Conservation (phyloP, 2,329 filamentous ascomycete species). For the Trichoderma sp. region DNA sequence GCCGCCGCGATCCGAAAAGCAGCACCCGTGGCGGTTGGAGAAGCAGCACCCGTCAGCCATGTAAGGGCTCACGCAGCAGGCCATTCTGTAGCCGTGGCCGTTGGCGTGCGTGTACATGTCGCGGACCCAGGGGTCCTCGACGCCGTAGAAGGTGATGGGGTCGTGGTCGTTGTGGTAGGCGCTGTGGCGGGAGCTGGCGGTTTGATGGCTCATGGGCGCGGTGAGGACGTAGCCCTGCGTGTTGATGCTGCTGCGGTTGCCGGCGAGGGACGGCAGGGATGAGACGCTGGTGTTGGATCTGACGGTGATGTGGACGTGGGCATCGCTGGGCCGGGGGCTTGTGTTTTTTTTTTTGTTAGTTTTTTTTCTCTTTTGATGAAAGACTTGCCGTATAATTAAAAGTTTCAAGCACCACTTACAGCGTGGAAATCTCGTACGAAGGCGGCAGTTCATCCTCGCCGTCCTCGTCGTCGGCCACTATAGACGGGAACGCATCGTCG, state of each 20-base stretch:
- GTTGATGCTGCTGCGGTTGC: slow-evolving; percentile 8
- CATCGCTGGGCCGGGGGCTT: slow-evolving; percentile 21
- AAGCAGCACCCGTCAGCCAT: slow-evolving; percentile 29
- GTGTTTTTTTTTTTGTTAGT: no score
- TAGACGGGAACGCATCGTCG: not conserved
- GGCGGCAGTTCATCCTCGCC: slow-evolving; percentile 21
- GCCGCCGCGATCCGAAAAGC: slow-evolving; percentile 26
- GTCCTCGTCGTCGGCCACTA: not conserved
- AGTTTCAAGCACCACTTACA: not conserved
- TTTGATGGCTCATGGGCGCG: slow-evolving; percentile 14
- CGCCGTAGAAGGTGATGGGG: no score
- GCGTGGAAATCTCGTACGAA: slow-evolving; percentile 20
- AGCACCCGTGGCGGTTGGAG: slow-evolving; percentile 27
- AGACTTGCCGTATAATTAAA: not conserved
- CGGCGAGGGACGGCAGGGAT: not conserved
- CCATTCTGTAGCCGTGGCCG: no score
- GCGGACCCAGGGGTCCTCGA: no score
- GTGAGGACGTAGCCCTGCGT: slow-evolving; percentile 22
- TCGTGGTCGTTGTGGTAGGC: no score
- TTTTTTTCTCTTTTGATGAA: no score
- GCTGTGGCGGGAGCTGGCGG: not conserved
- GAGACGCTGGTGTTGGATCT: slow-evolving; percentile 8
- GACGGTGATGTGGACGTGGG: slow-evolving; percentile 23
- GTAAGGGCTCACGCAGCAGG: not conserved
- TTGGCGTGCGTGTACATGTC: no score